A percentile compares a stretch with the other conserved stretches of the same genome.
Evolutionary conservation across 2,329 filamentous ascomycete genomes (phyloP).

Genomic region (Lanzia echinophila): DNA sequence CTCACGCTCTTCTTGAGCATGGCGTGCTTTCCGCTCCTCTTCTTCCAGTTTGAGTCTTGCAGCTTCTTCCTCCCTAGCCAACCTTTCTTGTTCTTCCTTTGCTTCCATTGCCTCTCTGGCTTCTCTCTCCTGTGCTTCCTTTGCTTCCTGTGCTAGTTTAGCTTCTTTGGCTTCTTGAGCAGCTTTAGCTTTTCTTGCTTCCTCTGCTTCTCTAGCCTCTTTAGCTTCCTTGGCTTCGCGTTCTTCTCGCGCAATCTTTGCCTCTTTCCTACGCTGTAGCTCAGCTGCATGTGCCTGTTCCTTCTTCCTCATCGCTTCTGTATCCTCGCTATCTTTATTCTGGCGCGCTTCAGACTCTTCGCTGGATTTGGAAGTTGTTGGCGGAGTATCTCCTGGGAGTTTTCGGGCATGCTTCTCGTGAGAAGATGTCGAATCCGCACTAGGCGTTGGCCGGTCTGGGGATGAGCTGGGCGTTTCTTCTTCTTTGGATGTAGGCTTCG

Average conservation of each 20-base stretch:
- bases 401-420: slow-evolving; percentile 14
- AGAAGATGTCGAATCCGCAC: slow-evolving; percentile 15
- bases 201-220: slow-evolving; percentile 30
- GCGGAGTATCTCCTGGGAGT: background rate
- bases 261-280: slow-evolving; percentile 20
- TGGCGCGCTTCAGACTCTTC: slow-evolving; percentile 26
- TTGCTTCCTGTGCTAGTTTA: slow-evolving; percentile 18
- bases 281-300: slow-evolving; percentile 21
- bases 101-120: slow-evolving; percentile 12
- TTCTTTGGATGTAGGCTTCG: slow-evolving; percentile 15
- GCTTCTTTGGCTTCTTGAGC: background rate
- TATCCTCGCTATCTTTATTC: slow-evolving; percentile 28
- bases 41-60: slow-evolving; percentile 27
- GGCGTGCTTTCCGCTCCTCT: slow-evolving; percentile 23
- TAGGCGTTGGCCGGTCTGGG: slow-evolving; percentile 21
- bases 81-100: slow-evolving; percentile 23
- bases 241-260: slow-evolving; percentile 17
- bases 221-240: slow-evolving; percentile 24
- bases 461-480: slow-evolving; percentile 23
- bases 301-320: slow-evolving; percentile 27
- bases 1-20: slow-evolving; percentile 24
- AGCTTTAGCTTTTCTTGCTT: slow-evolving; percentile 22
- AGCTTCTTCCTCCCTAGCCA: slow-evolving; percentile 31
- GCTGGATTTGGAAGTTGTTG: background rate
- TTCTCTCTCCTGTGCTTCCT: slow-evolving; percentile 12